Evolutionary conservation across 495 filamentous ascomycete species (phyloP).

Genomic region (Xylaria nigripes): DNA sequence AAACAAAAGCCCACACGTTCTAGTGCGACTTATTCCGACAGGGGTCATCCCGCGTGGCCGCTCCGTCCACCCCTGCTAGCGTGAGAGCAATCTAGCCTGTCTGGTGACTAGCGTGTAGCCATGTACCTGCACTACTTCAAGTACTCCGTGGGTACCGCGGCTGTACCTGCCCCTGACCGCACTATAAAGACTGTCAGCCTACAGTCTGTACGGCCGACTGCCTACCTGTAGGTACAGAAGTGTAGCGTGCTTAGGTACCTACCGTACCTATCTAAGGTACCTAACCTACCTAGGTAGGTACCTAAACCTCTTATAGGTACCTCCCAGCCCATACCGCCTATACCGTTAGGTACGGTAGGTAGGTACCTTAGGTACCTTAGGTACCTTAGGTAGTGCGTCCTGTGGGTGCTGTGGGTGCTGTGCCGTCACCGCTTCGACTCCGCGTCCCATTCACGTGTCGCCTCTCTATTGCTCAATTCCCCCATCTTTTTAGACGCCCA

Average conservation of each 20-base stretch:
- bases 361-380: not conserved
- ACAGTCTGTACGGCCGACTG: no score
- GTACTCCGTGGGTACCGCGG: no score
- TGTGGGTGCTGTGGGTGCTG: not conserved
- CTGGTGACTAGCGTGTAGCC: not conserved
- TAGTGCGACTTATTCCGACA: not conserved
- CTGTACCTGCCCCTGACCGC: no score
- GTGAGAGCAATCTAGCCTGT: not conserved
- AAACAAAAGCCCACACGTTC: conserved; percentile 12
- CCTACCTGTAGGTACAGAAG: no score
- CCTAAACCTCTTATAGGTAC: no score
- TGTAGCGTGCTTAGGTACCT: no score
- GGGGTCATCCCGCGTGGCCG: not conserved
- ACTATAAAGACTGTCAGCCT: no score
- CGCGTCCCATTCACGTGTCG: conserved; percentile 12
- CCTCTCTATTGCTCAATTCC: conserved; percentile 10
- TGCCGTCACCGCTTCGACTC: not conserved
- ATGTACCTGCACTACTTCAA: not conserved
- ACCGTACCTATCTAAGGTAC: no score
- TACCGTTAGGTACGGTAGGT: no score
- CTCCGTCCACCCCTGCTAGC: not conserved
- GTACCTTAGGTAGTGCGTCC: no score
- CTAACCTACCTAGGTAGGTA: no score
- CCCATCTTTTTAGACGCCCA: not conserved
- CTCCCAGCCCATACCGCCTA: not conserved